phyloP scores from a whole-genome alignment of 2,329 filamentous ascomycete species.

The Neophaeococcomyces aloes region DNA sequence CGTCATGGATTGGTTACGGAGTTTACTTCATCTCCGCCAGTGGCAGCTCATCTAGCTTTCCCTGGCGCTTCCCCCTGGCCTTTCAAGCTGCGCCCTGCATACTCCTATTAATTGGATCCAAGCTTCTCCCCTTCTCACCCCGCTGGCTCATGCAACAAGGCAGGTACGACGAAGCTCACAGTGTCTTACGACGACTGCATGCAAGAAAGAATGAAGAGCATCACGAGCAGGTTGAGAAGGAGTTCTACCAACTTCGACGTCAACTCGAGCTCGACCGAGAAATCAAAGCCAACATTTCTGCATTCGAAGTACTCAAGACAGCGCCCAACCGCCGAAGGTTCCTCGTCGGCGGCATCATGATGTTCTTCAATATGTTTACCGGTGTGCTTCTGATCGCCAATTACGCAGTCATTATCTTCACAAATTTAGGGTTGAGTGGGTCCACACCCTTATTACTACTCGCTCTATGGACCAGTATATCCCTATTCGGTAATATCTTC shows the following conservation, averaged over 20 bases:
- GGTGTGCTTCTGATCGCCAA: conserved; percentile 27
- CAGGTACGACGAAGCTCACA: conserved; percentile 31
- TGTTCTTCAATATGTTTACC: conserved; percentile 32
- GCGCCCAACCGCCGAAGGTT: conserved; percentile 31
- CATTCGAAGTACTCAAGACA: conserved; percentile 35
- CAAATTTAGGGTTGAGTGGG: conserved; percentile 28
- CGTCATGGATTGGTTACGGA: conserved; percentile 19
- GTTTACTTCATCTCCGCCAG: conserved; percentile 16
- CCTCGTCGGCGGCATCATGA: conserved; percentile 31
- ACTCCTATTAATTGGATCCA: conserved; percentile 30
- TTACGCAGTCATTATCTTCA: conserved; percentile 34
- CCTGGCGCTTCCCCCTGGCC: conserved; percentile 28
- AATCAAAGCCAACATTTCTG: conserved; percentile 24
- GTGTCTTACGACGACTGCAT: conserved; percentile 36
- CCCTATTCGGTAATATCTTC: conserved; percentile 32
- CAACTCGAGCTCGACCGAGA: conserved; percentile 34
- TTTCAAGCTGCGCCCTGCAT: conserved; percentile 34
- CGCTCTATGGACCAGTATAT: conserved; percentile 35
- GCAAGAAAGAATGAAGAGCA: conserved; percentile 31
- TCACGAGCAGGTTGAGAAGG: conserved; percentile 28
- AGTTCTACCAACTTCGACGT: conserved; percentile 36
- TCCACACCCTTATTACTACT: conserved; percentile 35
- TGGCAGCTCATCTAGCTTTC: conserved; percentile 14
- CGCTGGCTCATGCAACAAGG: conserved; percentile 37
- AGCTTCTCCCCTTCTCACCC: conserved; percentile 41